Evolutionary conservation across 495 filamentous ascomycete genomes (phyloP).

Genomic region (Achaetomiella virescens): DNA sequence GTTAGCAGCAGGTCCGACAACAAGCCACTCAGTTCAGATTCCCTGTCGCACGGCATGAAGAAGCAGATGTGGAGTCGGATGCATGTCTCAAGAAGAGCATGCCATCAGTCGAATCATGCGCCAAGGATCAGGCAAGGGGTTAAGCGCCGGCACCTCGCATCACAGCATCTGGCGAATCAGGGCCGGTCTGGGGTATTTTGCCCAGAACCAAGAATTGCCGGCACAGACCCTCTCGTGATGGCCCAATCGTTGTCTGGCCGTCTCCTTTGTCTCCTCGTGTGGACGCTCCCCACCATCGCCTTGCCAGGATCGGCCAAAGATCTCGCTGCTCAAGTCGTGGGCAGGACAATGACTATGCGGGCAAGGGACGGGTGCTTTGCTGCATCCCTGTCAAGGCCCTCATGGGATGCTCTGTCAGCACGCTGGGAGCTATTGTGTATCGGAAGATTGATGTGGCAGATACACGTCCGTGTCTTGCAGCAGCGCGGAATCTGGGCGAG

Average conservation of each 20-base stretch:
- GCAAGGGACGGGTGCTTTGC: too few species aligned
- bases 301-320: background rate
- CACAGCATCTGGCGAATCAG: conserved; percentile 25
- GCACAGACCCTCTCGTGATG: conserved; percentile 14
- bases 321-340: background rate
- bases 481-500: conserved; percentile 3
- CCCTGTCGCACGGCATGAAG: background rate
- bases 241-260: conserved; percentile 20
- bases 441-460: conserved; percentile 9
- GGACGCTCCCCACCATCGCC: conserved; percentile 1
- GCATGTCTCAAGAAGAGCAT: conserved; percentile 11
- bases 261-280: conserved; percentile 5
- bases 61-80: background rate
- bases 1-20: too few species aligned
- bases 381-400: too few species aligned
- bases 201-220: conserved; percentile 31
- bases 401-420: background rate
- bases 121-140: conserved; percentile 17
- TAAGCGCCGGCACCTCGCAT: conserved; percentile 35
- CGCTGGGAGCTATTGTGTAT: background rate
- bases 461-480: conserved; percentile 18
- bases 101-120: conserved; percentile 30
- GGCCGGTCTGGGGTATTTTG: conserved; percentile 9
- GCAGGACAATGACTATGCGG: background rate
- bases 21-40: too few species aligned